Evolutionary conservation across 2,329 filamentous ascomycete species (phyloP).

Genomic region (Arachnomyces sp.): DNA sequence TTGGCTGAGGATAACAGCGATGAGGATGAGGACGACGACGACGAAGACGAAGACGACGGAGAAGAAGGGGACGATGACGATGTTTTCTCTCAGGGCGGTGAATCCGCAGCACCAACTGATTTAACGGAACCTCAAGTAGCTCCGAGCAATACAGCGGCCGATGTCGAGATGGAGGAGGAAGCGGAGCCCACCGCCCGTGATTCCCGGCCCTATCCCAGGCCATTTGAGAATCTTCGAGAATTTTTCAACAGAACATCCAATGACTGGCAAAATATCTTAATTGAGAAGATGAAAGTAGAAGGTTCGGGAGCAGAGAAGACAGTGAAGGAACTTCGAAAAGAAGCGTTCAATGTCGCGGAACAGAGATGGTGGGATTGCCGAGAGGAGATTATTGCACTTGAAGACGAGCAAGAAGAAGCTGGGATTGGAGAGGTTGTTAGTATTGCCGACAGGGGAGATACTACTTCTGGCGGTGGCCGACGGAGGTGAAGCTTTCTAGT

Average conservation of each 20-base stretch:
- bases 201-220: constrained; percentile 65
- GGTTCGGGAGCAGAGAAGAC: constrained; percentile 50
- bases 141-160: constrained; percentile 23
- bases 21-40: constrained; percentile 43
- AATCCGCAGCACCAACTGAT: constrained; percentile 31
- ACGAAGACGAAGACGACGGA: constrained; percentile 34
- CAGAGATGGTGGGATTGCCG: constrained; percentile 98
- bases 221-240: constrained; percentile 83
- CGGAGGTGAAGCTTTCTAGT: constrained; percentile 28
- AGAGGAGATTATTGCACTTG: constrained; percentile 82
- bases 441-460: constrained; percentile 62
- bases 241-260: constrained; percentile 84
- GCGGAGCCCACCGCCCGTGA: constrained; percentile 53
- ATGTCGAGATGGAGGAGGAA: constrained; percentile 32
- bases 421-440: constrained; percentile 93
- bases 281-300: constrained; percentile 66
- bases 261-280: constrained; percentile 82
- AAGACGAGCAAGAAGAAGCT: constrained; percentile 92
- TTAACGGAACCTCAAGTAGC: constrained; percentile 29
- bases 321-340: constrained; percentile 87
- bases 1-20: constrained; percentile 55
- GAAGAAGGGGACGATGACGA: constrained; percentile 41
- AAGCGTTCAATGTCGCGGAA: constrained; percentile 83
- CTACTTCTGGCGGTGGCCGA: constrained; percentile 39
- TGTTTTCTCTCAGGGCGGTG: constrained; percentile 31